phyloP scores from a whole-genome alignment of 1,139 yeast species.

The Blastobotrys buckinghamii region DNA sequence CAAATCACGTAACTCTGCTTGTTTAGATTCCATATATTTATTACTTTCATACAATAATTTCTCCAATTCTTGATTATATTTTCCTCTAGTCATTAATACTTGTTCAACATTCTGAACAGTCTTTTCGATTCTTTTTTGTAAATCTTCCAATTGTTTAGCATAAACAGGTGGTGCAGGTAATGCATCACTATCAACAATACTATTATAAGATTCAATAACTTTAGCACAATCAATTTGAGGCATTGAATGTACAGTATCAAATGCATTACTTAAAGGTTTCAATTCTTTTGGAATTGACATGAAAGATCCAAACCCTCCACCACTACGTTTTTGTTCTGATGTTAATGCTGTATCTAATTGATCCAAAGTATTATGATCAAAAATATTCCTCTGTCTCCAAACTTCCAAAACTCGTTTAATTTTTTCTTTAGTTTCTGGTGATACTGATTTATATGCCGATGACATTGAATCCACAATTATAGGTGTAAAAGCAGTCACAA shows the following conservation, averaged over 20 bases:
- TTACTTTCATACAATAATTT: conserved; percentile 39
- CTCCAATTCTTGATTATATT: conserved; percentile 41
- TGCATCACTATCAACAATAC: conserved; percentile 36
- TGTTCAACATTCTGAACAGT: conserved; percentile 29
- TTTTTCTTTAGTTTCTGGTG: conserved; percentile 43
- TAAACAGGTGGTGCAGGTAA: conserved; percentile 50
- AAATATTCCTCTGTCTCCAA: conserved; percentile 67
- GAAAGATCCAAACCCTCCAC: conserved; percentile 12
- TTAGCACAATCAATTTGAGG: conserved; percentile 3
- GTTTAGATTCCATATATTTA: conserved; percentile 44
- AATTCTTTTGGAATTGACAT: conserved; percentile 10
- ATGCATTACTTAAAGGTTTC: conserved; percentile 1
- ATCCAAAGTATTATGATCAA: conserved; percentile 41
- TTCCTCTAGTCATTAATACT: conserved; percentile 38
- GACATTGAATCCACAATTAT: conserved; percentile 38
- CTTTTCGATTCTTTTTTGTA: conserved; percentile 14
- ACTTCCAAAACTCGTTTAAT: conserved; percentile 62
- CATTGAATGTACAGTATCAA: background rate
- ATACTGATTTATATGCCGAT: conserved; percentile 28
- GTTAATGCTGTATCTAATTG: conserved; percentile 21
- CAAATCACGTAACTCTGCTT: conserved; percentile 40
- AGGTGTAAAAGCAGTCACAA: conserved; percentile 50
- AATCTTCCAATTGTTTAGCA: conserved; percentile 37
- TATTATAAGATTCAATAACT: conserved; percentile 10
- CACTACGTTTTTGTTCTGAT: conserved; percentile 1